Evolutionary conservation across 805 yeast genomes (phyloP), one percentile per base, ranked within the genome.

Genomic region (Wickerhamiella hasegawae): DNA sequence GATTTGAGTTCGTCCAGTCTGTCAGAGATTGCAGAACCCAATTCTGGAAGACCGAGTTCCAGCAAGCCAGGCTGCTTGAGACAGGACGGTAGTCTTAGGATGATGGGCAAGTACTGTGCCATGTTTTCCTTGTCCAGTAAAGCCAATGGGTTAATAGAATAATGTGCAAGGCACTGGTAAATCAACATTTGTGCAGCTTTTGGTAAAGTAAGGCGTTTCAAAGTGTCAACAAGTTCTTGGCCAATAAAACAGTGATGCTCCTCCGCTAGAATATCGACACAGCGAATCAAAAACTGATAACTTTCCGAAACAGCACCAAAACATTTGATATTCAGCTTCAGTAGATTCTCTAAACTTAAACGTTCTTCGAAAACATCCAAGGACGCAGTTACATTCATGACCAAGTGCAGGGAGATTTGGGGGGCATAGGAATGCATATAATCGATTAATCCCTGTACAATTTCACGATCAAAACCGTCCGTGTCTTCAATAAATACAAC

Each of bases 31-130:
- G 24, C 11, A 22, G 24, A 8, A n/a, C n/a, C n/a, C n/a, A n/a
- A n/a, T n/a, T n/a, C n/a, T n/a, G n/a, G n/a, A n/a, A n/a, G n/a
- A n/a, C n/a, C n/a, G n/a, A n/a, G n/a, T n/a, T n/a, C n/a, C n/a
- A n/a, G n/a, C n/a, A n/a, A n/a, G 11, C 11, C 24, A 8, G 24
- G 24, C 10, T 9, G 24, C 11, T 8, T 22, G 18, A 11, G 45
- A 39, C 61, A 61, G 0, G 68, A 60, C 0, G 62, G 60, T 22
- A 62, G 42, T 45, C 49, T 45, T 31, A 58, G 48, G 4, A 34
- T 31, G 3, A 45, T 33, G 1, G 45, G 37, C 19, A 39, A 10
- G n/a, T 35, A 30, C 3, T 20, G 31, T 11, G 34, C 20, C 3
- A 34, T 36, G 4, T 37, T 31, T 4, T 18, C 32, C 17, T 29